Base-by-base conservation (phyloP, 306 rosid species). In the Ammopiptanthus mongolicus region DNA sequence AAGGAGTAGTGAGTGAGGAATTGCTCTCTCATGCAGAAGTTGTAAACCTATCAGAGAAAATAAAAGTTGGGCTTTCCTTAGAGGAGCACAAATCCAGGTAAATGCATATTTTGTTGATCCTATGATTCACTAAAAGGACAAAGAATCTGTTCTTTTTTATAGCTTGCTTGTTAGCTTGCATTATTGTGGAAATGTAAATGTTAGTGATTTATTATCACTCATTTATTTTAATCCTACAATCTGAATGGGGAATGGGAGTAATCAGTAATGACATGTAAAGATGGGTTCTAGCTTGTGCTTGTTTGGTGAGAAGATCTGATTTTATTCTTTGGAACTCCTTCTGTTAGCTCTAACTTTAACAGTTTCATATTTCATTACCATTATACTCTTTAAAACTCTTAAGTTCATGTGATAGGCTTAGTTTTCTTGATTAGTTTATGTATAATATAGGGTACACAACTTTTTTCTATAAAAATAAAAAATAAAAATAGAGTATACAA, bases 21-120 rank as follows among this genome's bases (percentile, higher is more conserved):
- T 70, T 92, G 86, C 97, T 95, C 59, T 82, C 96, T 66, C 99
- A 95, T 82, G 84, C 97, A 11, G 92, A 95, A 80, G 99, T 95
- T 57, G 92, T 92, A 46, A 82, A 78, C 46, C 89, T 95, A 37
- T 91, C 97, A 1, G 79, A 86, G 86, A 95, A 85, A 80, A 95
- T 95, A n/a, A 85, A 87, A 84, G 82, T 78, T 23, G 99, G 99
- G 31, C 93, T 95, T 75, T 84, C 87, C 17, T 55, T 92, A 42
- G 96, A 88, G 75, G 93, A 90, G 55, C 97, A 80, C 55, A 95
- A 86, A 84, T 82, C 86, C 81, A 89, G 97, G 99, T 95, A 80
- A 79, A 18, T 76, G 48, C 63, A 36, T 65, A 6, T 70, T 17
- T 67, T 71, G 22, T 75, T 69, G 23, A 72, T 65, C 61, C 23